Conservation (phyloP, 1,139 yeast genomes). For the Pichia sp. region DNA sequence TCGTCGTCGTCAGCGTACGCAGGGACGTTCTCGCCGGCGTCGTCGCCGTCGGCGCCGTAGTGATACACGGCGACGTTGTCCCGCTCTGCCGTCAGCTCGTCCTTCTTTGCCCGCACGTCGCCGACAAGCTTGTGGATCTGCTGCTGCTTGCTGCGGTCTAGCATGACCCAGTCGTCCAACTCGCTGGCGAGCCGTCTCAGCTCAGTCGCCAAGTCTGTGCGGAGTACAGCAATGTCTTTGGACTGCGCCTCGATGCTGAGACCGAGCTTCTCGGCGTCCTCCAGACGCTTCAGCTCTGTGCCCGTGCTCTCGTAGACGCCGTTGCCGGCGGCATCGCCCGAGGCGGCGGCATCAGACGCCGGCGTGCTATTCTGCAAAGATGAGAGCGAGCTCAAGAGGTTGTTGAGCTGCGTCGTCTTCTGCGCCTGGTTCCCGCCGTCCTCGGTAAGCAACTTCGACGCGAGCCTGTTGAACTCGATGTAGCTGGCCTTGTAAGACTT, state of each 20-base stretch:
- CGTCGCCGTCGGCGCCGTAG: conserved; percentile 34
- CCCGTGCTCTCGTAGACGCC: background rate
- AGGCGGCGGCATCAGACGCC: background rate
- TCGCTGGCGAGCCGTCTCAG: conserved; percentile 41
- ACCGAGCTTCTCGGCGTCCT: conserved; percentile 9
- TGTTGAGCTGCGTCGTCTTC: conserved; percentile 9
- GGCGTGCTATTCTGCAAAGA: background rate
- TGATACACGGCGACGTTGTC: conserved; percentile 19
- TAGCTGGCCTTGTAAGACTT: conserved; percentile 9
- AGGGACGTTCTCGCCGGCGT: conserved; percentile 30
- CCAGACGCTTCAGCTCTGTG: conserved; percentile 3
- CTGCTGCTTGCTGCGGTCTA: conserved; percentile 43
- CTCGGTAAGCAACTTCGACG: conserved; percentile 1
- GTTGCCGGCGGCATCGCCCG: background rate
- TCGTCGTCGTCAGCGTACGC: conserved; percentile 35
- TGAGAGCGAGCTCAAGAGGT: conserved; percentile 12
- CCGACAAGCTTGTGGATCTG: conserved; percentile 35
- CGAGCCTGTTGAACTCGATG: conserved; percentile 9
- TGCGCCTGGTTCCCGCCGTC: background rate
- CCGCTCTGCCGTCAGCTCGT: conserved; percentile 5
- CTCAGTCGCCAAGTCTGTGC: conserved; percentile 40
- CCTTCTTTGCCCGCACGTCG: conserved; percentile 17
- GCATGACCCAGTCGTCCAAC: conserved; percentile 40
- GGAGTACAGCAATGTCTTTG: conserved; percentile 26
- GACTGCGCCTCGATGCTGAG: conserved; percentile 27